Conservation (phyloP, 2,329 filamentous ascomycete genomes). For the Amesomyces nigricolor region DNA sequence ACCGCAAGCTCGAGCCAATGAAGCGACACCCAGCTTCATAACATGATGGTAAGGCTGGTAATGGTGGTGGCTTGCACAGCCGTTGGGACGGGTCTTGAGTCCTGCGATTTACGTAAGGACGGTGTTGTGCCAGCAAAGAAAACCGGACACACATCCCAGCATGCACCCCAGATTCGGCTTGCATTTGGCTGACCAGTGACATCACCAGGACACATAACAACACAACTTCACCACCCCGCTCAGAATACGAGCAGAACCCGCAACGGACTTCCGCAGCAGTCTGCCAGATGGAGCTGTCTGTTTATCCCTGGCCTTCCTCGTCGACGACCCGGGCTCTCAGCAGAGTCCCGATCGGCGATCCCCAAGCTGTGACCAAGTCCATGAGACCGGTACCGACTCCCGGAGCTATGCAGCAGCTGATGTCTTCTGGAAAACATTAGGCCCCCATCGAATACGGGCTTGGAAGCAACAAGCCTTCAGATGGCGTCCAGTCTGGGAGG, state of each 20-base stretch:
- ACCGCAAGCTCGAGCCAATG: background rate
- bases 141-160: background rate
- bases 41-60: background rate
- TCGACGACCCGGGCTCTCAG: background rate
- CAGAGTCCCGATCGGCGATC: background rate
- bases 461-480: background rate
- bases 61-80: background rate
- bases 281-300: background rate
- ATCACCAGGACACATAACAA: background rate
- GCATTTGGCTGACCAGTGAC: background rate
- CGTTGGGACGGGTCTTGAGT: background rate
- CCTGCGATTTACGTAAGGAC: slow-evolving; percentile 1
- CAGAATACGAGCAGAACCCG: background rate
- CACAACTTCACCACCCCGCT: background rate
- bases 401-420: too few relatives aligned
- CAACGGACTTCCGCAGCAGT: too few relatives aligned
- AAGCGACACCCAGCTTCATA: background rate
- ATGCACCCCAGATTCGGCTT: background rate
- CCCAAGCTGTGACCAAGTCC: background rate
- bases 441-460: background rate
- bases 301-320: background rate
- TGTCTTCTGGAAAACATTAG: background rate
- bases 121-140: background rate
- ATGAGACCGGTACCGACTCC: too few relatives aligned
- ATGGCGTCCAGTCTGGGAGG: background rate